Evolutionary conservation across 2,329 filamentous ascomycete genomes (phyloP).

Genomic region (Aspergillus pseudoviridinutans): DNA sequence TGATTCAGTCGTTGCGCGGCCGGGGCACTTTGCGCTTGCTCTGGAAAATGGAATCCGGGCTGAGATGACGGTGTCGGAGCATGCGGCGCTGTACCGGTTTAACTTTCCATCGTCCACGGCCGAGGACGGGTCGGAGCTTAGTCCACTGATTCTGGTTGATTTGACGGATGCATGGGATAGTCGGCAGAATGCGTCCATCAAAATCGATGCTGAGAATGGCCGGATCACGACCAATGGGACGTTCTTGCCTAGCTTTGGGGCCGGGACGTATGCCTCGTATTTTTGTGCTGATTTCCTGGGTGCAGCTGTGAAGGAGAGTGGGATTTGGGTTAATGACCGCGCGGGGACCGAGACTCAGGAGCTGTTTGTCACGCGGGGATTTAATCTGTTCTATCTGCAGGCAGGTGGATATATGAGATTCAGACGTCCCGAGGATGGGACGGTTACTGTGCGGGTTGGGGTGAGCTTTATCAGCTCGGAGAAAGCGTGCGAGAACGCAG

Average conservation of each 20-base stretch:
- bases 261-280: constrained; percentile 54
- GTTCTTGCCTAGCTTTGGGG: constrained; percentile 61
- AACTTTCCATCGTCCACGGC: background rate
- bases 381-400: constrained; percentile 51
- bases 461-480: constrained; percentile 50
- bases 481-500: constrained; percentile 55
- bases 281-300: constrained; percentile 65
- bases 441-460: constrained; percentile 60
- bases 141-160: background rate
- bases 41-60: background rate
- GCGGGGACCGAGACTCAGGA: constrained; percentile 41
- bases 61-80: background rate
- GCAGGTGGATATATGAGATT: constrained; percentile 50
- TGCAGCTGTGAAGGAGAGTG: constrained; percentile 52
- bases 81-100: background rate
- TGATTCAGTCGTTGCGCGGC: background rate
- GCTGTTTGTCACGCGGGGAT: constrained; percentile 30
- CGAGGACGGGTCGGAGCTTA: background rate
- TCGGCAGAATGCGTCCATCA: background rate
- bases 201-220: background rate
- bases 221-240: constrained; percentile 15
- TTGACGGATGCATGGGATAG: background rate
- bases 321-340: constrained; percentile 59
- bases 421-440: constrained; percentile 42
- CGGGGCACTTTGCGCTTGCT: background rate